Conservation (phyloP, 2,329 filamentous ascomycete genomes). For the Zasmidium citrigriseum region DNA sequence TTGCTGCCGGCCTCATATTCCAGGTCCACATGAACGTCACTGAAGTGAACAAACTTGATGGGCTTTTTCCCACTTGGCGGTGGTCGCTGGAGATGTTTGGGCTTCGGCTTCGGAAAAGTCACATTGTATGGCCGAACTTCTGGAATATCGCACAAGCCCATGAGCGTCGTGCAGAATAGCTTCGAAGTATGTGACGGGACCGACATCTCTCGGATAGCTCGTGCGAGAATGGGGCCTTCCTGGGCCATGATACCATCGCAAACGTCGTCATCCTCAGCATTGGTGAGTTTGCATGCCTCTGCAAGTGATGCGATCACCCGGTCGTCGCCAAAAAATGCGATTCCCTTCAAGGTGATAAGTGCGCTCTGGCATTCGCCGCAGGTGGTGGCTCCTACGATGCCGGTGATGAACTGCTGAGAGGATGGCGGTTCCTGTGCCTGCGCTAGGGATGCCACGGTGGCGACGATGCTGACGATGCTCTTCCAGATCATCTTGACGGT, state of each 20-base stretch:
- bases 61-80: conserved; percentile 50
- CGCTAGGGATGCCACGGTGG: neutral
- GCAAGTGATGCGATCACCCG: conserved; percentile 43
- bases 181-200: conserved; percentile 53
- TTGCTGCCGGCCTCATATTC: conserved; percentile 56
- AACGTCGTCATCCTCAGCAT: conserved; percentile 56
- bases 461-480: neutral
- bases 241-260: conserved; percentile 54
- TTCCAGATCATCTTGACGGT: neutral
- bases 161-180: conserved; percentile 54
- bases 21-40: conserved; percentile 61
- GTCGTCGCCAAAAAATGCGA: conserved; percentile 46
- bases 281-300: conserved; percentile 36
- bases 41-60: conserved; percentile 60
- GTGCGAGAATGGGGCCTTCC: conserved; percentile 57
- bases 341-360: conserved; percentile 45
- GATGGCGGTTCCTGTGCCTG: neutral
- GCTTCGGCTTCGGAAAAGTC: conserved; percentile 45
- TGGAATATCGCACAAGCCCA: conserved; percentile 57
- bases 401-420: neutral
- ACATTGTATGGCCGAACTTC: conserved; percentile 46
- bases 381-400: conserved; percentile 1
- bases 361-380: conserved; percentile 13
- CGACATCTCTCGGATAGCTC: conserved; percentile 49
- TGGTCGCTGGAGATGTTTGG: conserved; percentile 35